Base-by-base conservation (phyloP, 139 green algal species). In the Penium margaritaceum region DNA sequence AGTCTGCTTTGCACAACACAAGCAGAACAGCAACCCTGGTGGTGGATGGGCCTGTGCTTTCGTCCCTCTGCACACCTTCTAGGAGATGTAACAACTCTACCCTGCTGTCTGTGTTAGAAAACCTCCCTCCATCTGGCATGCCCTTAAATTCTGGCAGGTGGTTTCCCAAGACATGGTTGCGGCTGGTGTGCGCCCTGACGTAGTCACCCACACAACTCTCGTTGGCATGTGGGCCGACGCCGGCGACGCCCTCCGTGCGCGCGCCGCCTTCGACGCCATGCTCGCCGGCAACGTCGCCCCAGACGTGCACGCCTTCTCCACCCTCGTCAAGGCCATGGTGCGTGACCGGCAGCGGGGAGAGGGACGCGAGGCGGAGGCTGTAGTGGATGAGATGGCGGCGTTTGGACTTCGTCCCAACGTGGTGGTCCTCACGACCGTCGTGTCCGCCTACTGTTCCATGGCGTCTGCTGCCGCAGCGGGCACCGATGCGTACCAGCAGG, bases 261-360 rank as follows among this genome's bases (percentile, higher is more conserved):
- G 34, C 21, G 30, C 30, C 34, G 66, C 69, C 5, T 67, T 74
- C 44, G 24, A 75, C n/a, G 35, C 21, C 21, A 67, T 67, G 46
- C n/a, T 57, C 21, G 57, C 27, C n/a, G 54, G n/a, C 15, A 51
- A 29, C 15, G n/a, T 75, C 24, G 6, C 35, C 47, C 68, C 68
- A 0, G 68, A 75, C 51, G 51, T 68, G 35, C 27, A 53, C n/a
- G 68, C 68, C 14, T 75, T 67, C 57, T 46, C 27, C n/a, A 27
- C 69, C n/a, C 68, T 75, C 12, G 68, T 39, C 55, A 75, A 75
- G 57, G 68, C 29, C 6, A 53, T 60, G 30, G 21, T 44, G 37
- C 47, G 66, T 21, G 47, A 41, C 5, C 14, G 37, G 12, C 47
- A 36, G 21, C n/a, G n/a, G n/a, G n/a, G n/a, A n/a, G n/a, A n/a